A percentile compares a stretch with the other conserved stretches of the same genome.
phyloP scores from a whole-genome alignment of 441 rosid species.

The Rhodomyrtus psidioides region DNA sequence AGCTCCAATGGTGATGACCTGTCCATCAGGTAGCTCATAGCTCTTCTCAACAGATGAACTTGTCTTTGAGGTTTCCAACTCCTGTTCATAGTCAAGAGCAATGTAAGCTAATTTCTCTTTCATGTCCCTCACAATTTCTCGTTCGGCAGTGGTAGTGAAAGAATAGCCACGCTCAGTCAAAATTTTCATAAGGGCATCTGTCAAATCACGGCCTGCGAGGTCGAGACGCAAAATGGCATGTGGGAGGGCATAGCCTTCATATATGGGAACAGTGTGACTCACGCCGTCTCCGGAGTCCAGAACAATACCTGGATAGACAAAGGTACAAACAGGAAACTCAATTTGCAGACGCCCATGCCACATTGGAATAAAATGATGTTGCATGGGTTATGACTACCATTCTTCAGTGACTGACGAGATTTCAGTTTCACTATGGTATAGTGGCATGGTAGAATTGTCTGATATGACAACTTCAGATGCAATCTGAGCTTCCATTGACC shows the following conservation, averaged over 20 bases:
- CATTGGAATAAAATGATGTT: not conserved
- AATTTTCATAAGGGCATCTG: constrained; percentile 64
- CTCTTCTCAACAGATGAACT: constrained; percentile 59
- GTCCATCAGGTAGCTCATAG: constrained; percentile 74
- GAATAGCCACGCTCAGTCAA: constrained; percentile 67
- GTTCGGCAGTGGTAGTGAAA: constrained; percentile 63
- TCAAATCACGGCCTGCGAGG: constrained; percentile 73
- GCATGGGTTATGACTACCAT: not conserved
- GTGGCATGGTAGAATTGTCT: not conserved
- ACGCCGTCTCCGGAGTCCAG: constrained; percentile 69
- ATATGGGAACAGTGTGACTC: constrained; percentile 62
- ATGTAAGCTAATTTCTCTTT: constrained; percentile 67
- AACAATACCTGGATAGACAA: constrained; percentile 27
- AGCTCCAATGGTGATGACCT: constrained; percentile 64
- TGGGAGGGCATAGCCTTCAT: constrained; percentile 60
- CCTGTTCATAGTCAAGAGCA: constrained; percentile 68
- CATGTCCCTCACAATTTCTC: constrained; percentile 72
- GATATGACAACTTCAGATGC: not conserved
- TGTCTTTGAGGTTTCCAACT: constrained; percentile 42
- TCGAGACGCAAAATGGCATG: constrained; percentile 72
- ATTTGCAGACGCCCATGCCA: not conserved
- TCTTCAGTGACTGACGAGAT: not conserved
- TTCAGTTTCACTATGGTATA: not conserved
- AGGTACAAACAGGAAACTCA: not conserved
- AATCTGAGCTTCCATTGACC: not conserved